These are phyloP conservation scores for Ciborinia camelliae DNA, from an alignment of 2,329 filamentous ascomycete genomes.

Conservation along the genomic window DNA sequence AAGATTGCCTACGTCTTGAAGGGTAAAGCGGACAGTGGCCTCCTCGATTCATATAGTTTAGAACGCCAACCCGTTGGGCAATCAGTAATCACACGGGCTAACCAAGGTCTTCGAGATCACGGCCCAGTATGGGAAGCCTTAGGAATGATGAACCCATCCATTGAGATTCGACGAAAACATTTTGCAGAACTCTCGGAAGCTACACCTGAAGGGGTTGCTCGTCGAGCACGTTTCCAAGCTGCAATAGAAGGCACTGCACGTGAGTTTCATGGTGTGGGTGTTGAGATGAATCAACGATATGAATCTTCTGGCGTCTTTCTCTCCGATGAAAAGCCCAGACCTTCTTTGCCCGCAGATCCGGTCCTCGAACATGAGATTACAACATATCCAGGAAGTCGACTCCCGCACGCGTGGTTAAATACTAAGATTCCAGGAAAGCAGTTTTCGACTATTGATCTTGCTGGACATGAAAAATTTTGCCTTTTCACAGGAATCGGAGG, in stretches of 20 bases:
- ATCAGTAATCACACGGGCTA: conserved; percentile 45
- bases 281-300: conserved; percentile 33
- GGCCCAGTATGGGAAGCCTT: conserved; percentile 45
- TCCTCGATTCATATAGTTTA: conserved; percentile 44
- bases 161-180: conserved; percentile 25
- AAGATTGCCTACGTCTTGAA: conserved; percentile 49
- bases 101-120: conserved; percentile 51
- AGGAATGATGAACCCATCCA: conserved; percentile 39
- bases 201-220: conserved; percentile 20
- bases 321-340: conserved; percentile 24
- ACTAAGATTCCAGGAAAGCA: conserved; percentile 14
- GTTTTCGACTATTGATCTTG: conserved; percentile 32
- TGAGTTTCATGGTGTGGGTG: conserved; percentile 29
- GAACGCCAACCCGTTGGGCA: conserved; percentile 51
- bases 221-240: conserved; percentile 18
- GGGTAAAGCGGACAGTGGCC: conserved; percentile 39
- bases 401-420: conserved; percentile 33
- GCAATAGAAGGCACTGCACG: conserved; percentile 9
- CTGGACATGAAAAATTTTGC: conserved; percentile 16
- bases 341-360: conserved; percentile 23
- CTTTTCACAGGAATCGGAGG: conserved; percentile 27
- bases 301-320: conserved; percentile 22
- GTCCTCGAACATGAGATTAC: conserved; percentile 28
- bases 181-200: conserved; percentile 19
- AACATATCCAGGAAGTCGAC: conserved; percentile 32